These are phyloP conservation scores for Colletotrichum theobromicola DNA, from an alignment of 2,329 filamentous ascomycete genomes.

Conservation along the genomic window DNA sequence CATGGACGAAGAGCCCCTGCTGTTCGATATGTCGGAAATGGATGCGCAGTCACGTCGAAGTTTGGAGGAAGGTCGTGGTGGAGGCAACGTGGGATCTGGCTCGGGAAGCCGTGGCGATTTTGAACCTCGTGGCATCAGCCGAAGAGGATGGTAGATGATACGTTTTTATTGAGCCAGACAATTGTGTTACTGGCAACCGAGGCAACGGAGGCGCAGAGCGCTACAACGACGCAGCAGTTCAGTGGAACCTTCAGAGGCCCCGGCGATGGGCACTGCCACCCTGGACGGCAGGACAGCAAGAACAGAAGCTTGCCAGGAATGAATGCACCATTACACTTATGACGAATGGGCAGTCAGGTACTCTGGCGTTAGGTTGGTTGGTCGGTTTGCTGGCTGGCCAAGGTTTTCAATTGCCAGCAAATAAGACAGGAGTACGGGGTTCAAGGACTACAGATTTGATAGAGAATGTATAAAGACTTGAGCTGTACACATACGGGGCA, in stretches of 20 bases:
- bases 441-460: conserved; percentile 6
- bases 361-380: conserved; percentile 4
- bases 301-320: neutral
- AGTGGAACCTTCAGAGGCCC: neutral
- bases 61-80: conserved; percentile 57
- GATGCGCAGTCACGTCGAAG: conserved; percentile 63
- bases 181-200: neutral
- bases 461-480: conserved; percentile 22
- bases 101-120: conserved; percentile 40
- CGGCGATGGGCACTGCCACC: neutral
- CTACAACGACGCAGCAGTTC: neutral
- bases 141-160: conserved; percentile 39
- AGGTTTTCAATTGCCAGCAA: neutral
- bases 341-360: neutral
- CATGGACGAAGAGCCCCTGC: conserved; percentile 69
- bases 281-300: neutral
- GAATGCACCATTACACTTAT: neutral
- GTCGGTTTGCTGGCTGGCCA: neutral
- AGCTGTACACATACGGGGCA: neutral
- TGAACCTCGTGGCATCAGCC: conserved; percentile 40
- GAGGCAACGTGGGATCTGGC: conserved; percentile 41
- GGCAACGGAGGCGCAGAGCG: neutral
- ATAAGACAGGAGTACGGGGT: neutral
- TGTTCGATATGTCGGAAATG: conserved; percentile 78
- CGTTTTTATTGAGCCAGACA: neutral